phyloP scores from a whole-genome alignment of 495 filamentous ascomycete species.

The Penicillium lagena region DNA sequence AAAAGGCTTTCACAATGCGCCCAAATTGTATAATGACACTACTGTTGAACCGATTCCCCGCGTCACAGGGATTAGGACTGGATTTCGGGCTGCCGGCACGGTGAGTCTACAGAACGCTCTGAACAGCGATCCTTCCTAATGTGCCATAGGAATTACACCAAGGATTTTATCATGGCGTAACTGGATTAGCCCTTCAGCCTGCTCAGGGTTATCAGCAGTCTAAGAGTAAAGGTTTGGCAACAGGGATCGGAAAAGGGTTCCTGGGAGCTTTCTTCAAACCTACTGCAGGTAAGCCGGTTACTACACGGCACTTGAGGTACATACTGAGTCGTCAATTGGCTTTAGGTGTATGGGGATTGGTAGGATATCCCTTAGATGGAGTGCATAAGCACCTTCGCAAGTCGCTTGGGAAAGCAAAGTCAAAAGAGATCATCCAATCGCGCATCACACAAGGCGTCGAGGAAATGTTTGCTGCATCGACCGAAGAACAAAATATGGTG shows the following conservation, averaged over 20 bases:
- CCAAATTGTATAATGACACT: constrained; percentile 66
- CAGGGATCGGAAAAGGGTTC: constrained; percentile 70
- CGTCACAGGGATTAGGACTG: constrained; percentile 61
- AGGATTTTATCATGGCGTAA: constrained; percentile 64
- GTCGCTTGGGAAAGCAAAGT: constrained; percentile 26
- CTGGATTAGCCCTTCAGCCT: constrained; percentile 68
- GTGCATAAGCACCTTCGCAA: constrained; percentile 67
- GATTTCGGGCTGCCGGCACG: constrained; percentile 57
- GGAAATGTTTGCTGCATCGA: constrained; percentile 32
- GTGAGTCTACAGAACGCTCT: constrained; percentile 9
- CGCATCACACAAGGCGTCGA: constrained; percentile 66
- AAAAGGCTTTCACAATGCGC: constrained; percentile 75
- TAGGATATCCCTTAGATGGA: constrained; percentile 69
- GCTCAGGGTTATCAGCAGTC: constrained; percentile 59
- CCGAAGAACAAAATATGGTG: constrained; percentile 2
- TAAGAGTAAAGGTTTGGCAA: constrained; percentile 61
- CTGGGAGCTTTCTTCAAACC: constrained; percentile 68
- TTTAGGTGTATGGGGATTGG: constrained; percentile 52
- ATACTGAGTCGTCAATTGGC: constrained; percentile 2
- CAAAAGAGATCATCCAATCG: constrained; percentile 9
- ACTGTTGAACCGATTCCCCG: constrained; percentile 59
- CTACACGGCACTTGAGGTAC: constrained; percentile 5
- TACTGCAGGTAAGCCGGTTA: constrained; percentile 45
- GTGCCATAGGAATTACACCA: constrained; percentile 52
- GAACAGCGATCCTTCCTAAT: constrained; percentile 3